Conservation (phyloP, 495 filamentous ascomycete genomes). For the Staphylotrichum longicolle region DNA sequence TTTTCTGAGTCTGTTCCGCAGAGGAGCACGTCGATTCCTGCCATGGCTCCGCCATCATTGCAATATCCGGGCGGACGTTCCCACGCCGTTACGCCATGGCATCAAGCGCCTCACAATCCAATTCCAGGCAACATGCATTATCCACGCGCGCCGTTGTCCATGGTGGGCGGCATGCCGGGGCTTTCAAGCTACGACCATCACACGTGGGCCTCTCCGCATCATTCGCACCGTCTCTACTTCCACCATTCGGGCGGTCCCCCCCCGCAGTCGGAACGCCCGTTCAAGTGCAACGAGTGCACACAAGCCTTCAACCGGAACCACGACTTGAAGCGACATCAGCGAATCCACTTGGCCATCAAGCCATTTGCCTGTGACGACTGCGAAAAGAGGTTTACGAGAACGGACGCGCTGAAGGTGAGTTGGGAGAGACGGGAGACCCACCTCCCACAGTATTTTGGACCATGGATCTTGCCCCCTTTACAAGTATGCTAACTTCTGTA, state of each 20-base stretch:
- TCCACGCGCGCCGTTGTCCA: constrained; percentile 65
- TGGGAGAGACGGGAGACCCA: too few relatives aligned
- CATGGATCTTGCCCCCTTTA: too few relatives aligned
- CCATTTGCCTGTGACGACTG: constrained; percentile 89
- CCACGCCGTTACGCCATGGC: constrained; percentile 21
- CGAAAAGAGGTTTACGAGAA: constrained; percentile 95
- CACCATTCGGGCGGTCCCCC: constrained; percentile 37
- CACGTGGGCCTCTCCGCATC: constrained; percentile 45
- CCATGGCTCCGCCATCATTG: constrained; percentile 31
- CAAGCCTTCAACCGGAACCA: constrained; percentile 97
- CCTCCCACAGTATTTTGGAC: too few relatives aligned
- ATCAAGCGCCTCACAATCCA: constrained; percentile 17
- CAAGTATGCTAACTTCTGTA: constrained; percentile 45
- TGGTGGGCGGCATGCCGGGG: constrained; percentile 62
- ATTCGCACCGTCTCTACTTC: constrained; percentile 30
- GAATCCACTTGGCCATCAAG: constrained; percentile 93
- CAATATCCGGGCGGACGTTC: constrained; percentile 32
- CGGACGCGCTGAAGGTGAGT: constrained; percentile 92
- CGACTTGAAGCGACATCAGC: constrained; percentile 91
- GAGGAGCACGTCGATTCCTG: constrained; percentile 49
- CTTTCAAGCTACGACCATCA: constrained; percentile 48
- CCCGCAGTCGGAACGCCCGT: constrained; percentile 56
- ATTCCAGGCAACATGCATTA: constrained; percentile 68
- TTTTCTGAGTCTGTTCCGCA: constrained; percentile 21
- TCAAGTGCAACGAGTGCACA: constrained; percentile 89